Conservation (phyloP, 2,329 filamentous ascomycete species). For the Pseudogymnoascus sp. region DNA sequence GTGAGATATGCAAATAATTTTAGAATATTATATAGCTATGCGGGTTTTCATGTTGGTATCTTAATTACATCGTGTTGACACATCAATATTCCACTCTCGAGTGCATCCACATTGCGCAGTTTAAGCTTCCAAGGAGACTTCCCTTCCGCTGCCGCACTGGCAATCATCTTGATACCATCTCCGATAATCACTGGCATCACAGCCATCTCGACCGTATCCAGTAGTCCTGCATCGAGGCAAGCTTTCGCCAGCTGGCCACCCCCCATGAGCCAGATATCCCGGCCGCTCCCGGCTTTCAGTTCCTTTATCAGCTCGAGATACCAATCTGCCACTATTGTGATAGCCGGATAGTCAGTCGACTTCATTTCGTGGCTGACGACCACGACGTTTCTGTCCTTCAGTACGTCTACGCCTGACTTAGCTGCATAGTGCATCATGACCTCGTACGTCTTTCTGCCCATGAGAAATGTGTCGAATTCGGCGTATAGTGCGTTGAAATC, state of each 20-base stretch:
- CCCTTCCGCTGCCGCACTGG: not conserved
- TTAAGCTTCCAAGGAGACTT: not conserved
- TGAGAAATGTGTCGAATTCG: slow-evolving; percentile 30
- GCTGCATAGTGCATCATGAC: slow-evolving; percentile 20
- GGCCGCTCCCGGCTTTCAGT: slow-evolving; percentile 20
- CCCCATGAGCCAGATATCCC: slow-evolving; percentile 34
- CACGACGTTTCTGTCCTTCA: slow-evolving; percentile 22
- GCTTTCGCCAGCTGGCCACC: slow-evolving; percentile 27
- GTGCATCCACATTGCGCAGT: not conserved
- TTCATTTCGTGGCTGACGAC: slow-evolving; percentile 26
- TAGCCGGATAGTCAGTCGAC: slow-evolving; percentile 12
- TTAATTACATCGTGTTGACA: not conserved
- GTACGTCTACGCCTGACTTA: slow-evolving; percentile 21
- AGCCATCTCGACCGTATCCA: slow-evolving; percentile 29
- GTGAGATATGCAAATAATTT: no score
- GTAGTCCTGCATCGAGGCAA: slow-evolving; percentile 26
- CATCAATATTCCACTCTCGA: not conserved
- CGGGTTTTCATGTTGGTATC: no score
- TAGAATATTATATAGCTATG: no score
- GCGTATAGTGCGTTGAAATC: slow-evolving; percentile 30
- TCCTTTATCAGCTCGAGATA: slow-evolving; percentile 24
- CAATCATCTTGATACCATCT: slow-evolving; percentile 24
- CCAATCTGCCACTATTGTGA: not conserved
- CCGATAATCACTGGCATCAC: slow-evolving; percentile 25
- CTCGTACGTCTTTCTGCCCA: slow-evolving; percentile 34